Evolutionary conservation across 2,329 filamentous ascomycete species (phyloP), one percentile per base, ranked within the genome.

Genomic region (Neonectria neomacrospora): DNA sequence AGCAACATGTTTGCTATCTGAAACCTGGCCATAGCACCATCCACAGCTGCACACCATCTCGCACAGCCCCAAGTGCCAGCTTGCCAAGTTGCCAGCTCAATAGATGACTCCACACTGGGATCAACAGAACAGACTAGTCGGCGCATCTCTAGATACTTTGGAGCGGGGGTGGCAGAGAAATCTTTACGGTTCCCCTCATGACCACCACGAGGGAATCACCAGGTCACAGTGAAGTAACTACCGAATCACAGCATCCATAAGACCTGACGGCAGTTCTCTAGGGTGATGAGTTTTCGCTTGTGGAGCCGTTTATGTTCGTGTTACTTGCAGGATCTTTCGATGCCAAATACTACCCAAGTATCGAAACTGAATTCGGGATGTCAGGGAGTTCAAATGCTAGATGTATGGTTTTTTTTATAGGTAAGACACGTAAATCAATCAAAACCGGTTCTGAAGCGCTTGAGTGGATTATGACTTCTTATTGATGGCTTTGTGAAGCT

Each of bases 1-100:
- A 22, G 20, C 26, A 20, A 39, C 39, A 7, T n/a, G 18, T 7
- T 42, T 8, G 44, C 52, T 23, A 42, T 51, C 52, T 60, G 51
- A 60, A 60, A 60, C 58, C 41, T 50, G 44, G 42, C 34, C 51
- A 32, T 32, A 41, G 41, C 28, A 32, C 37, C 20, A 23, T n/a
- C 34, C 23, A 26, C 23, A 26, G 23, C 23, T 26, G 23, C 28
- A 30, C 28, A 37, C 34, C 34, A 37, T 37, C 34, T 37, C 34
- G 34, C 34, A 37, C 34, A n/a, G 32, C 32, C 32, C 32, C 14
- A 34, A 16, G 14, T 14, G 12, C 32, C 34, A 37, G 14, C 12
- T 5, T 34, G 14, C 2, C 41, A 37, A 45, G n/a, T n/a, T 54
- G 50, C 41, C 32, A 34, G 14, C 34, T n/a, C 14, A 37, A 5